Evolutionary conservation across 2,329 filamentous ascomycete genomes (phyloP).

Genomic region (Colletotrichum musae): DNA sequence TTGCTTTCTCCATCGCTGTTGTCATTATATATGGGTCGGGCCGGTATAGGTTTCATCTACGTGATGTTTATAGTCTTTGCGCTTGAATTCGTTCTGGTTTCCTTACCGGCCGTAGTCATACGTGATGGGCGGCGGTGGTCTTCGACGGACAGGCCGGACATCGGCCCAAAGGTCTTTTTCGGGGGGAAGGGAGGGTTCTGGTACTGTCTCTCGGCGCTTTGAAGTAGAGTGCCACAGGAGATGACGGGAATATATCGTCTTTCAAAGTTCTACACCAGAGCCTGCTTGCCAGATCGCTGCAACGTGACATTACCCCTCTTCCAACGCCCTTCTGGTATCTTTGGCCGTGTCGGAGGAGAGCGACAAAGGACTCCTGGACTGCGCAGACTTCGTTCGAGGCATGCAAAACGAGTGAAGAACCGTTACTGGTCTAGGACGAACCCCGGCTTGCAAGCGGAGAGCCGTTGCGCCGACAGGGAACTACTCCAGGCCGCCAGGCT

Average conservation of each 20-base stretch:
- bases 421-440: too few relatives aligned
- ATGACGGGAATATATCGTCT: constrained; percentile 20
- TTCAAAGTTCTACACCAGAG: background rate
- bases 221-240: constrained; percentile 4
- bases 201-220: background rate
- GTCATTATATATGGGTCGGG: background rate
- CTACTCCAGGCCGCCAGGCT: too few relatives aligned
- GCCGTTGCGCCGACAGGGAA: too few relatives aligned
- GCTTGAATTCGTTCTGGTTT: background rate
- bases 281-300: too few relatives aligned
- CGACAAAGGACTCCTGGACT: too few relatives aligned
- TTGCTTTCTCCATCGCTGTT: background rate
- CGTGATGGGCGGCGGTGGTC: background rate
- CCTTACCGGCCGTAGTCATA: background rate
- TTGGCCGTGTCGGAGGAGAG: too few relatives aligned
- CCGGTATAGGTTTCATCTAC: background rate
- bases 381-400: too few relatives aligned
- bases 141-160: background rate
- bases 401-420: too few relatives aligned
- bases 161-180: too few relatives aligned
- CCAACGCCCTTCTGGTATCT: too few relatives aligned
- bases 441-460: too few relatives aligned
- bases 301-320: too few relatives aligned
- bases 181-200: background rate
- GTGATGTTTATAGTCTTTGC: background rate